These are phyloP conservation scores for Globisporangium okanoganense DNA, from an alignment of 352 stramenopile species.

Conservation along the genomic window DNA sequence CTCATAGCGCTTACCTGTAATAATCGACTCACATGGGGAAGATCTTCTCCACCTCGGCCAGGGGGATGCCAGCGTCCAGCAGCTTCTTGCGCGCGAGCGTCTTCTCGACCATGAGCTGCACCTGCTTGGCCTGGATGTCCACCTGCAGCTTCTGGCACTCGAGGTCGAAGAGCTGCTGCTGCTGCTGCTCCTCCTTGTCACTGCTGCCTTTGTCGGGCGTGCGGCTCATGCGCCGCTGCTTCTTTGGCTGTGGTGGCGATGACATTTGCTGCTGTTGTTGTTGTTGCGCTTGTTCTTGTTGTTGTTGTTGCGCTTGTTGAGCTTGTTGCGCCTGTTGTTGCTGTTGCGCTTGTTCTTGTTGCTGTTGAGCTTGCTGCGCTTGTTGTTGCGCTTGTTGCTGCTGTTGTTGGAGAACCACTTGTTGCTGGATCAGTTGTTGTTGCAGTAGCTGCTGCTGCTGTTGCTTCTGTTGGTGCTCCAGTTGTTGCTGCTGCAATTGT, in stretches of 20 bases:
- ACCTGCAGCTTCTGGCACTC: constrained; percentile 45
- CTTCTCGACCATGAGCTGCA: constrained; percentile 49
- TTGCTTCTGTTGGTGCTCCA: background rate
- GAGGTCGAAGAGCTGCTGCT: constrained; percentile 41
- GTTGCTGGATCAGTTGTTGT: background rate
- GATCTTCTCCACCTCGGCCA: constrained; percentile 37
- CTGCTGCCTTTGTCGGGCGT: background rate
- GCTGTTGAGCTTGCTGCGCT: background rate
- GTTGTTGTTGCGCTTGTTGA: background rate
- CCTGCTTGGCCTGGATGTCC: constrained; percentile 43
- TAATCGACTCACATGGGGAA: constrained; percentile 37
- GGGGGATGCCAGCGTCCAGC: constrained; percentile 39
- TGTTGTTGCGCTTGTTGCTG: background rate
- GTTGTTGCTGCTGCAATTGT: background rate
- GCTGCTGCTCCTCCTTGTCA: constrained; percentile 30
- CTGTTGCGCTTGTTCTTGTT: background rate
- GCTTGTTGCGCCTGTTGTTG: background rate
- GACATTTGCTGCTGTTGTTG: background rate
- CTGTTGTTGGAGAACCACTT: background rate
- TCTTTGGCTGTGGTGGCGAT: background rate
- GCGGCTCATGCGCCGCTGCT: constrained; percentile 3
- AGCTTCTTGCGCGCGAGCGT: constrained; percentile 43
- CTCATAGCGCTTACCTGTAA: too few species aligned
- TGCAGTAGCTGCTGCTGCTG: constrained; percentile 1
- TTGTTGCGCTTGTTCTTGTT: background rate